Conservation (phyloP, 768 basidiomycete species). For the Agrocybe praecox region DNA sequence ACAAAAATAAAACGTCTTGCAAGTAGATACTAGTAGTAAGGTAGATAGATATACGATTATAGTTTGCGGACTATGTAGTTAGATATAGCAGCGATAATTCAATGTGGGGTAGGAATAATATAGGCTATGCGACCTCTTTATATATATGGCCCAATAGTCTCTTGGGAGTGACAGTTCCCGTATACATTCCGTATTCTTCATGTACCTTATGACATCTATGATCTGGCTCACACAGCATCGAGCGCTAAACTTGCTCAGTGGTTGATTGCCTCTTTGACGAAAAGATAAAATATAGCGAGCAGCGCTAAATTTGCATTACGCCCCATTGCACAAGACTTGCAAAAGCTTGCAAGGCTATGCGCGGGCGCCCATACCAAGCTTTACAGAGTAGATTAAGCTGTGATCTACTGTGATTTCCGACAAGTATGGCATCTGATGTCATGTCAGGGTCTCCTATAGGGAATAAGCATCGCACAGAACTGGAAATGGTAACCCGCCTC, state of each 20-base stretch:
- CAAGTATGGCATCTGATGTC: conserved; percentile 1
- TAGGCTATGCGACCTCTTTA: background rate
- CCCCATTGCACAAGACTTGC: background rate
- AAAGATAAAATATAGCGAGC: background rate
- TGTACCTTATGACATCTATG: conserved; percentile 9
- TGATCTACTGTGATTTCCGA: conserved; percentile 10
- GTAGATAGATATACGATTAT: background rate
- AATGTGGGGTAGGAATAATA: background rate
- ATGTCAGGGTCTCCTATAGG: background rate
- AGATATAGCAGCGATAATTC: background rate
- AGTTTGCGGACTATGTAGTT: background rate
- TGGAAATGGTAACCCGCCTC: conserved; percentile 5
- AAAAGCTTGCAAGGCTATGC: background rate
- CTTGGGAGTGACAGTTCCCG: background rate
- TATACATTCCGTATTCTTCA: background rate
- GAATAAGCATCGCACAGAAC: conserved; percentile 4
- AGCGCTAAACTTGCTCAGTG: conserved; percentile 10
- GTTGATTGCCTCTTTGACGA: background rate
- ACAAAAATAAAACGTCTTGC: conserved; percentile 8
- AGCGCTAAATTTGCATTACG: conserved; percentile 7
- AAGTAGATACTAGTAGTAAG: conserved; percentile 3
- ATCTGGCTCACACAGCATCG: conserved; percentile 9
- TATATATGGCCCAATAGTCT: background rate
- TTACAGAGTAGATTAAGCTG: background rate
- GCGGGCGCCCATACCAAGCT: background rate